Evolutionary conservation across 805 yeast genomes (phyloP).

Genomic region (Candida sphagnicola): DNA sequence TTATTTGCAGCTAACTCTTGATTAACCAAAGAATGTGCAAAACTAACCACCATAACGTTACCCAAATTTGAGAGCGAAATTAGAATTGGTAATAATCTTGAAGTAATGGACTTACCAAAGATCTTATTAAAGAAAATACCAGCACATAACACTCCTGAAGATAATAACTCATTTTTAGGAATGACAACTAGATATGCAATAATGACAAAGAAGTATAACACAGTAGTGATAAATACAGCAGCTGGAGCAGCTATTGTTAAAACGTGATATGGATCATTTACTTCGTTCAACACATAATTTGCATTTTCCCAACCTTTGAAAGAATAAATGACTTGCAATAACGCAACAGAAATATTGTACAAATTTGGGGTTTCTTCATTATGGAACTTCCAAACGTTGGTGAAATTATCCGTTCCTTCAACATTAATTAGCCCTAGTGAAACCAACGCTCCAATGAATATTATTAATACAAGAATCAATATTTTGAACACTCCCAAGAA

Average conservation of each 20-base stretch:
- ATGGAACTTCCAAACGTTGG: constrained; percentile 30
- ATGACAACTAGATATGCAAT: constrained; percentile 56
- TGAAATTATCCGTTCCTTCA: constrained; percentile 19
- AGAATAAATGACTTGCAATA: constrained; percentile 57
- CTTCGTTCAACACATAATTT: constrained; percentile 58
- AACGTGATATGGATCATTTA: constrained; percentile 52
- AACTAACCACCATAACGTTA: constrained; percentile 60
- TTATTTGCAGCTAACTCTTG: constrained; percentile 53
- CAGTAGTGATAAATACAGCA: constrained; percentile 50
- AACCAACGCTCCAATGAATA: constrained; percentile 44
- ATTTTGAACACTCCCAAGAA: constrained; percentile 53
- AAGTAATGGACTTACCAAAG: constrained; percentile 53
- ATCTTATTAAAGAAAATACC: constrained; percentile 56
- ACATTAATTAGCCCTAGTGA: constrained; percentile 25
- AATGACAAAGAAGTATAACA: constrained; percentile 53
- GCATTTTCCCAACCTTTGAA: constrained; percentile 73
- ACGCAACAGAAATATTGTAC: constrained; percentile 53
- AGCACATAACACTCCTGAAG: constrained; percentile 61
- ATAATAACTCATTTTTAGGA: constrained; percentile 41
- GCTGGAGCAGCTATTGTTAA: constrained; percentile 58
- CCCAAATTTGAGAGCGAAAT: constrained; percentile 64
- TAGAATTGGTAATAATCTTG: constrained; percentile 47
- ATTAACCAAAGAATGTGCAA: constrained; percentile 56
- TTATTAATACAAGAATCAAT: constrained; percentile 45
- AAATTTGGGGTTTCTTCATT: constrained; percentile 22